Percentiles rank a stretch among this genome's conserved stretches.
phyloP scores from a whole-genome alignment of 345 rosid species.

The Syzygium oleosum region DNA sequence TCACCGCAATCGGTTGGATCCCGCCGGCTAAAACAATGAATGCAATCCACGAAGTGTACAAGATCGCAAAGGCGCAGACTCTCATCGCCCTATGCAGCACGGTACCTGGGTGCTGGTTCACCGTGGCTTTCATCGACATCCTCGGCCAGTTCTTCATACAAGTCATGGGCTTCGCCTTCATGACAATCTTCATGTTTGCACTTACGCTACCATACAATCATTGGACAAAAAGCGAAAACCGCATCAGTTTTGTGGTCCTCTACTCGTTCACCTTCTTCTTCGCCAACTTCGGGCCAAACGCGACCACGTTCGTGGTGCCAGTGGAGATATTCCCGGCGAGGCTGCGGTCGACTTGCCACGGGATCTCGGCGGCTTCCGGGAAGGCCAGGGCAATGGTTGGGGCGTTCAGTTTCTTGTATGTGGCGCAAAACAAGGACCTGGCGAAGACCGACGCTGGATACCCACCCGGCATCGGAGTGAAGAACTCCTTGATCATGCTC shows the following conservation, averaged over 20 bases:
- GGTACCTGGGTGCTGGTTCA: conserved; percentile 65
- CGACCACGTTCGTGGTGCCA: conserved; percentile 69
- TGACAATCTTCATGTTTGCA: conserved; percentile 57
- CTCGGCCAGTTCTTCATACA: conserved; percentile 50
- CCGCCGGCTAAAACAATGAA: conserved; percentile 57
- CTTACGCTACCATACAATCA: conserved; percentile 63
- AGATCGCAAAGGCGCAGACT: conserved; percentile 52
- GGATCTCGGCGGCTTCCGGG: conserved; percentile 65
- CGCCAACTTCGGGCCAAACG: conserved; percentile 73
- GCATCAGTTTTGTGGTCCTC: conserved; percentile 42
- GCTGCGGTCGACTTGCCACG: conserved; percentile 71
- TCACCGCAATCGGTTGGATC: conserved; percentile 66
- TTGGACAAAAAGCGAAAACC: conserved; percentile 42
- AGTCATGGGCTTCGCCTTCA: conserved; percentile 45
- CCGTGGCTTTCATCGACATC: conserved; percentile 33
- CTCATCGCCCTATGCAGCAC: conserved; percentile 64
- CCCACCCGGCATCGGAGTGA: conserved; percentile 19
- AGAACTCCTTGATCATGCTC: conserved; percentile 21
- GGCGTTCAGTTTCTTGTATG: conserved; percentile 60
- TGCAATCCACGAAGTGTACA: conserved; percentile 53
- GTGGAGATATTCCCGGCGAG: conserved; percentile 82
- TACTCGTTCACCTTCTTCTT: conserved; percentile 74
- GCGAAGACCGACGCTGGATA: conserved; percentile 12
- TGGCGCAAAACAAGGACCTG: conserved; percentile 18
- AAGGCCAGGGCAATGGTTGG: conserved; percentile 73